Percentiles rank a stretch among this genome's conserved stretches.
Conservation (phyloP, 352 stramenopile species). For the Globisporangium megalacanthum region DNA sequence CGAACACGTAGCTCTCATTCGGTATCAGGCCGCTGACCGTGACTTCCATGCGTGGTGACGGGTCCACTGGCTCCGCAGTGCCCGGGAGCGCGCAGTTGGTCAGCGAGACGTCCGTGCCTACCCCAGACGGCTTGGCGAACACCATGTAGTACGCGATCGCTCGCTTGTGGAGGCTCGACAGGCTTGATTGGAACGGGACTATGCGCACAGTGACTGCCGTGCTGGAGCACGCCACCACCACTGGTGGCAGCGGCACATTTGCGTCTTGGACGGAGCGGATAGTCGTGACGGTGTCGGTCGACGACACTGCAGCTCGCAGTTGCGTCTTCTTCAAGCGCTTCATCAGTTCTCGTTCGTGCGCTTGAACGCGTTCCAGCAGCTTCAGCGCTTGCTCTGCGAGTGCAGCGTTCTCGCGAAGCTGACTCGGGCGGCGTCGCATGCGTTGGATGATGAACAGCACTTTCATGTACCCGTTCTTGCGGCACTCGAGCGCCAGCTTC, state of each 20-base stretch:
- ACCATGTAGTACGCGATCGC: conserved; percentile 69
- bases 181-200: conserved; percentile 26
- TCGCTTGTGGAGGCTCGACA: conserved; percentile 19
- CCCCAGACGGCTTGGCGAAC: conserved; percentile 63
- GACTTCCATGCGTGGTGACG: conserved; percentile 10
- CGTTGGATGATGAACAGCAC: conserved; percentile 40
- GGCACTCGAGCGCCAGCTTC: conserved; percentile 37
- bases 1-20: conserved; percentile 84
- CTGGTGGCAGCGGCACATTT: conserved; percentile 28
- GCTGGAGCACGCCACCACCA: conserved; percentile 46
- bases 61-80: conserved; percentile 45
- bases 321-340: background rate
- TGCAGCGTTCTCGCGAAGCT: conserved; percentile 14
- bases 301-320: background rate
- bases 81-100: conserved; percentile 65
- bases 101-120: conserved; percentile 69
- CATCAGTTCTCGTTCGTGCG: conserved; percentile 38
- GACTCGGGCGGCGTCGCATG: conserved; percentile 16
- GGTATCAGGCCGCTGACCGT: conserved; percentile 48
- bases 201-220: conserved; percentile 49
- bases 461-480: conserved; percentile 46
- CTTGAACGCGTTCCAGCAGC: conserved; percentile 29
- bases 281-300: background rate
- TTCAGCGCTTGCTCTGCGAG: conserved; percentile 38
- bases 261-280: background rate